Evolutionary conservation across 768 basidiomycete species (phyloP), one percentile per base, ranked within the genome.

Genomic region (Mycena rosella): DNA sequence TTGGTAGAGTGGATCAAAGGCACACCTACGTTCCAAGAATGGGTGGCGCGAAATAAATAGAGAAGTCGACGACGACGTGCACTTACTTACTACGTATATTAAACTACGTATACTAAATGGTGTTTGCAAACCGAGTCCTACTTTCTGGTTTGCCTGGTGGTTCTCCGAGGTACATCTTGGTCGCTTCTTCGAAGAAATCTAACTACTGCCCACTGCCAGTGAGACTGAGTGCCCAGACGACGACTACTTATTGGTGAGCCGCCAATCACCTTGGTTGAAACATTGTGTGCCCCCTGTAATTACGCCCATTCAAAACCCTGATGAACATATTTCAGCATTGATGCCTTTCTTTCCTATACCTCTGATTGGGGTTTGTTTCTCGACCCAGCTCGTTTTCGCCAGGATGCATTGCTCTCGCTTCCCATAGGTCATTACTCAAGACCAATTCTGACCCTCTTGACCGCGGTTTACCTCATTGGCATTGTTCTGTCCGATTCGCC

Each of bases 1-100:
- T 81, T 95, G 59, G 82, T 92, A 2, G 75, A 78, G 27, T 95
- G 90, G 88, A 75, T 95, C 65, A 88, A 88, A 70, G 72, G 74
- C 53, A 84, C 84, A 17, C 76, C 80, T 10, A 82, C 82, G 29
- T 87, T 85, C 74, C 76, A 74, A 29, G 82, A 85, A 18, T 85
- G 84, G 78, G 76, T 82, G 34, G 76, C 73, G 44, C 81, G 17
- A 79, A 75, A 34, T 73, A 63, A 34, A 36, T 7, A 20, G n/a
- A n/a, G n/a, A 18, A 42, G 7, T n/a, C n/a, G n/a, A n/a, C n/a
- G n/a, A n/a, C n/a, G n/a, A n/a, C n/a, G n/a, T n/a, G n/a, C n/a
- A 36, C 34, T 7, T 36, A 8, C 15, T 36, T 34, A 5, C 11
- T 34, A 34, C 32, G 11, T 34, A 11, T 34, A n/a, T n/a, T n/a